Percentiles rank a stretch among this genome's conserved stretches.
These are phyloP conservation scores for Phytophthora hibernalis DNA, from an alignment of 352 stramenopile genomes.

Conservation along the genomic window DNA sequence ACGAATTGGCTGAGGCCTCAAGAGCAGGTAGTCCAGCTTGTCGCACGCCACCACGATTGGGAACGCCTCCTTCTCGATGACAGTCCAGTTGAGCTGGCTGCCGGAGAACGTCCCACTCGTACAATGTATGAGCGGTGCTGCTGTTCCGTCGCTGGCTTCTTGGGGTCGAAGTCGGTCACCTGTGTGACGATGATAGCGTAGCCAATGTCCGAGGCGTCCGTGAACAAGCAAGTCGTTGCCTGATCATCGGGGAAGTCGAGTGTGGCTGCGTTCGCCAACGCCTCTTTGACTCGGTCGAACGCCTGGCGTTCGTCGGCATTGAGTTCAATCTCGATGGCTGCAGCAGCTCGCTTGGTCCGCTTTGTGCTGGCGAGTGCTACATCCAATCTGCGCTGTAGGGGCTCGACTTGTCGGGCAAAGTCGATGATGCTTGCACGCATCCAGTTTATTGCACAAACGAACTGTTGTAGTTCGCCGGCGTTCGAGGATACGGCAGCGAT, in stretches of 20 bases:
- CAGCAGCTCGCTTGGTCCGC: too few species aligned
- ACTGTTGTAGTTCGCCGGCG: too few species aligned
- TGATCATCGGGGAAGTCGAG: slow-evolving; percentile 1
- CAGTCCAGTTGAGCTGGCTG: too few species aligned
- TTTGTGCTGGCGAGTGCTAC: neutral
- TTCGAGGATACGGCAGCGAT: too few species aligned
- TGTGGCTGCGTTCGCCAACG: slow-evolving; percentile 1
- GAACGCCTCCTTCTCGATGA: neutral
- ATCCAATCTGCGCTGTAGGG: slow-evolving; percentile 3
- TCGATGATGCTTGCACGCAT: neutral
- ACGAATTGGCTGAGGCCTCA: neutral
- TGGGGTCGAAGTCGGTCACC: neutral
- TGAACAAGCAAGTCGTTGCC: slow-evolving; percentile 9
- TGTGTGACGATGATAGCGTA: slow-evolving; percentile 11
- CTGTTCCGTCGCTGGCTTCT: neutral
- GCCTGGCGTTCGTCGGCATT: neutral
- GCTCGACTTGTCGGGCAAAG: neutral
- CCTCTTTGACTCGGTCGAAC: slow-evolving; percentile 3
- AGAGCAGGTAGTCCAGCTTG: slow-evolving; percentile 12
- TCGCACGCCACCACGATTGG: slow-evolving; percentile 6
- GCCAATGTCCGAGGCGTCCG: neutral
- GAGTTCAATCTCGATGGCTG: neutral
- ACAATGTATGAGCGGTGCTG: slow-evolving; percentile 2
- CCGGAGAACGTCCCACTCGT: neutral
- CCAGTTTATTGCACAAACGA: too few species aligned